Conservation (phyloP, 2,329 filamentous ascomycete genomes). For the Fusarium mangiferae region DNA sequence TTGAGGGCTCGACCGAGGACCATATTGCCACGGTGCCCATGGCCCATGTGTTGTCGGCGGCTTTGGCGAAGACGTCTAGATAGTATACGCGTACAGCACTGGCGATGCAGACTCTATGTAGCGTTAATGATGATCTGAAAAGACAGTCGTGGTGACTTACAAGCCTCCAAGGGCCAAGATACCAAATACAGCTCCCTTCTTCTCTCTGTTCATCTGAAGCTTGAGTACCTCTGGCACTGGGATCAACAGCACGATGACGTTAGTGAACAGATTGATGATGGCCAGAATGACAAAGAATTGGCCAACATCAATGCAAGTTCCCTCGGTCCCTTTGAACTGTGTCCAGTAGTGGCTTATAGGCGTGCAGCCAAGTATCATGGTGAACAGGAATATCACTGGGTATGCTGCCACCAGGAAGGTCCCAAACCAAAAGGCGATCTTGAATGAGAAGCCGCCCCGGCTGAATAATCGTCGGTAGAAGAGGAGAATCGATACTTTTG, state of each 20-base stretch:
- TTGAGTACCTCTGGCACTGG: constrained; percentile 8
- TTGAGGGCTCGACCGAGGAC: constrained; percentile 16
- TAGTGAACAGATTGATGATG: constrained; percentile 2
- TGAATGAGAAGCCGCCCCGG: not conserved
- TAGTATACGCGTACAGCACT: constrained; percentile 16
- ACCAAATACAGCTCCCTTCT: constrained; percentile 11
- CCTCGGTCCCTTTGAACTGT: constrained; percentile 1
- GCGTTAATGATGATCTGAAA: not conserved
- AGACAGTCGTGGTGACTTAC: not conserved
- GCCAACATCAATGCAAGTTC: constrained; percentile 4
- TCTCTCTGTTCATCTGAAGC: constrained; percentile 12
- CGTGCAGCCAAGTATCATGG: constrained; percentile 1
- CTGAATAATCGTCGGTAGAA: constrained; percentile 20
- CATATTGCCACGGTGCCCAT: constrained; percentile 22
- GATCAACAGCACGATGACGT: constrained; percentile 1
- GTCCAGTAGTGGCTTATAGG: constrained; percentile 13
- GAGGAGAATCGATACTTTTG: constrained; percentile 14
- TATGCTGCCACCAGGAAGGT: not conserved
- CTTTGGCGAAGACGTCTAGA: not conserved
- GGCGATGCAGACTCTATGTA: constrained; percentile 3
- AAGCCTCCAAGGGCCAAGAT: constrained; percentile 19
- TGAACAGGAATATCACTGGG: constrained; percentile 9
- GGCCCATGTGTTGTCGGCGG: not conserved
- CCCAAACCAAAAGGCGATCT: constrained; percentile 13
- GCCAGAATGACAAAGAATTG: constrained; percentile 12